Conservation (phyloP, 306 rosid species). For the Lathyrus oleraceus region DNA sequence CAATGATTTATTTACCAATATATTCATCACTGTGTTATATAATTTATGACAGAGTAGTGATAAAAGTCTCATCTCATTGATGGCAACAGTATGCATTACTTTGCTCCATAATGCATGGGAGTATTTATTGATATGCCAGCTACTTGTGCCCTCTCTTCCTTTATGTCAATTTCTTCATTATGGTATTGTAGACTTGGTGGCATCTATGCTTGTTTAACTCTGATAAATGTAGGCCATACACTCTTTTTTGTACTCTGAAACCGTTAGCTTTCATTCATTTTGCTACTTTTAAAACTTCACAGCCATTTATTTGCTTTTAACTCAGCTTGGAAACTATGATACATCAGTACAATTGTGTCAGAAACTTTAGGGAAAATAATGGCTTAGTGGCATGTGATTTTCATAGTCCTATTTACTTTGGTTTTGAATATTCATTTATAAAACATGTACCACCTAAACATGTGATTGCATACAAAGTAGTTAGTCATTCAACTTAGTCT, state of each 20-base stretch:
- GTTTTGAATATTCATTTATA: constrained; percentile 9
- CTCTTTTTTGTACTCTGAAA: constrained; percentile 8
- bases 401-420: constrained; percentile 6
- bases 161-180: constrained; percentile 49
- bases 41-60: background rate
- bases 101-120: constrained; percentile 40
- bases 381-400: constrained; percentile 32
- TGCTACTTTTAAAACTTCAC: constrained; percentile 15
- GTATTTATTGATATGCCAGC: constrained; percentile 41
- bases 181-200: constrained; percentile 31
- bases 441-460: constrained; percentile 10
- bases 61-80: constrained; percentile 18
- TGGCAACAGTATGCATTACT: constrained; percentile 8
- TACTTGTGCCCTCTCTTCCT: constrained; percentile 33
- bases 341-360: constrained; percentile 10
- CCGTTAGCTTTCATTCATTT: constrained; percentile 37
- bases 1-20: background rate
- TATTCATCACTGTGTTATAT: background rate
- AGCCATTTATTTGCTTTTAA: constrained; percentile 31
- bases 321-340: constrained; percentile 25
- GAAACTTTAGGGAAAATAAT: background rate
- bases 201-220: constrained; percentile 19
- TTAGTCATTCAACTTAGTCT: background rate
- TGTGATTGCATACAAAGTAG: constrained; percentile 20
- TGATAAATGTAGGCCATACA: constrained; percentile 29